A percentile compares a stretch with the other conserved stretches of the same genome.
Conservation (phyloP, 106 monocot genomes). For the Dendrobium huoshanense region DNA sequence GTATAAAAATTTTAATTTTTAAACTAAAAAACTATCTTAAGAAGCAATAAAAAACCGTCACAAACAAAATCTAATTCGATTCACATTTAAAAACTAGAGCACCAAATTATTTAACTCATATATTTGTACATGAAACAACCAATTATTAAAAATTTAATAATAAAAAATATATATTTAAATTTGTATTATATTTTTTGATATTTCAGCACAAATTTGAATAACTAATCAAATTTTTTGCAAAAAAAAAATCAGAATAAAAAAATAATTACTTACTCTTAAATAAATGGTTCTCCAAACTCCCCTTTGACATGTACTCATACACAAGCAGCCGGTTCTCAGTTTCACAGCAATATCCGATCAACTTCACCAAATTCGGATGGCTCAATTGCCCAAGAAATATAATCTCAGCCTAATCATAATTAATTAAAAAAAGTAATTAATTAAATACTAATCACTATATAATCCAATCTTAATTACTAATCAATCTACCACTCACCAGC, state of each 20-base stretch:
- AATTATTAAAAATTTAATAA: too few species aligned
- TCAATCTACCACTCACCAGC: conserved; percentile 26
- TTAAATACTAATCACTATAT: neutral
- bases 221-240: neutral
- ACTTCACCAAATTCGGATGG: conserved; percentile 46
- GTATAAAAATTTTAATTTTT: too few species aligned
- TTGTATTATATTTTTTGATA: too few species aligned
- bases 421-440: neutral
- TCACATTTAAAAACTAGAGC: too few species aligned
- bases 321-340: conserved; percentile 49
- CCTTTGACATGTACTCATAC: conserved; percentile 48
- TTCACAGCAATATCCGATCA: conserved; percentile 58
- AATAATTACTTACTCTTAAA: conserved; percentile 35
- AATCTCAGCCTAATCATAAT: conserved; percentile 32
- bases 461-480: too few species aligned
- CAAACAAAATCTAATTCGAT: too few species aligned
- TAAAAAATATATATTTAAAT: too few species aligned
- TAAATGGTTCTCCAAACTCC: conserved; percentile 58
- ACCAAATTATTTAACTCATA: too few species aligned
- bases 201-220: neutral
- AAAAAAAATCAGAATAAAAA: neutral
- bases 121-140: too few species aligned
- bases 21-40: too few species aligned
- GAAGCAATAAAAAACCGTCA: too few species aligned
- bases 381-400: conserved; percentile 45